Base-by-base conservation (phyloP, 2,329 filamentous ascomycete genomes). In the Paecilomyces sp. region DNA sequence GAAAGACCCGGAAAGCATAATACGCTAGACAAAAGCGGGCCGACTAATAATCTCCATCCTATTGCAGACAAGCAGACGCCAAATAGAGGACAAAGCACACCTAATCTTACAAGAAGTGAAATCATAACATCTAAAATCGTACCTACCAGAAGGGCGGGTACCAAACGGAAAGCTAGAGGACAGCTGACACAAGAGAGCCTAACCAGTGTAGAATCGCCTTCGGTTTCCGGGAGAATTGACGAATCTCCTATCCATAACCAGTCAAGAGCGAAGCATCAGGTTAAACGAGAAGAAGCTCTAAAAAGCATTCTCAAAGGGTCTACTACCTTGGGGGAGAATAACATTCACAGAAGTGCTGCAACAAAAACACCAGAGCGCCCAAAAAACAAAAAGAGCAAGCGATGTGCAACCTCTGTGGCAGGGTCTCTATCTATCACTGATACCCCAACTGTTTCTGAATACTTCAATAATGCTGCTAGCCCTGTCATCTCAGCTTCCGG, bases 401-500 rank as follows among this genome's bases (percentile, higher is more conserved):
- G 54, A 5, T 60, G 58, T 6, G 28, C 55, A 7, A 60, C 28
- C 11, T 55, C 62, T 18, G 50, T 55, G 31, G 22, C 58, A 13
- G 61, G 57, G 31, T 56, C 63, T 8, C 55, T 52, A 33, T 61
- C 60, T 25, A 5, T 53, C 11, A 30, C 12, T 22, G 64, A 67
- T 47, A 56, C 61, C 22, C 63, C 64, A 24, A 62, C 61, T 11
- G 51, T 41, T 25, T 64, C 63, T 3, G 65, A 66, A n/a, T 66
- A 64, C 30, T 65, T 66, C 28, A 67, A 68, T 22, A 67, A 66
- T 60, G 67, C 66, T 51, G 58, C 62, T 15, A 73, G 68, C n/a
- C 70, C 74, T 24, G 65, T 66, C 5, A 63, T 62, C 2, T 64
- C 72, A 30, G 67, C 68, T 18, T 70, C 69, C 55, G 69, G 67